These are phyloP conservation scores for Phialocephala sp. DNA, from an alignment of 2,329 filamentous ascomycete genomes.

Conservation along the genomic window DNA sequence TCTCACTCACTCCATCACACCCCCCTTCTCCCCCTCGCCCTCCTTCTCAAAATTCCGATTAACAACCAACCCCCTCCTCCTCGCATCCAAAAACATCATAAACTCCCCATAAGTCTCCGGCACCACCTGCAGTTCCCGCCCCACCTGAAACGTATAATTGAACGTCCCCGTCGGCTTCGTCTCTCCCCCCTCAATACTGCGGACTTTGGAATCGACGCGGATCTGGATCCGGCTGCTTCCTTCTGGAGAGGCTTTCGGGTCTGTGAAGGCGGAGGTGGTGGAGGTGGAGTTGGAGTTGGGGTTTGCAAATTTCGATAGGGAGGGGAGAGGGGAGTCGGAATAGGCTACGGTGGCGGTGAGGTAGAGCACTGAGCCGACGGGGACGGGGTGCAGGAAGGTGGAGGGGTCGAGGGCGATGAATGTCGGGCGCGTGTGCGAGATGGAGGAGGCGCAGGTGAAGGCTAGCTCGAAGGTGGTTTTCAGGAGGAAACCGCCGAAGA, in stretches of 20 bases:
- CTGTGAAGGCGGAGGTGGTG: not conserved
- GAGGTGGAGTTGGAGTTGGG: constrained; percentile 18
- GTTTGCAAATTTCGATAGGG: constrained; percentile 58
- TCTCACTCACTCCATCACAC: constrained; percentile 25
- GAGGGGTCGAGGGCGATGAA: constrained; percentile 74
- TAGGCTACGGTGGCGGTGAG: constrained; percentile 71
- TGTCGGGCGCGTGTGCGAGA: constrained; percentile 68
- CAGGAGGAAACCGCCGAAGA: constrained; percentile 74
- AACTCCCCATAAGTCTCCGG: constrained; percentile 52
- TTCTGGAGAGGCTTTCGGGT: constrained; percentile 43
- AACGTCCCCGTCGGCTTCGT: constrained; percentile 73
- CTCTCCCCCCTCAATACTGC: constrained; percentile 70
- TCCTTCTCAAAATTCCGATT: constrained; percentile 12
- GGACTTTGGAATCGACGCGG: constrained; percentile 70
- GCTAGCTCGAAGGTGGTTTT: constrained; percentile 75
- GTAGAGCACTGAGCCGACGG: constrained; percentile 73
- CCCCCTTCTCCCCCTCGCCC: constrained; percentile 18
- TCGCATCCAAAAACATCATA: constrained; percentile 47
- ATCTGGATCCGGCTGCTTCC: constrained; percentile 68
- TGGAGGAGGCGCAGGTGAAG: constrained; percentile 72
- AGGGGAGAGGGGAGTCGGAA: constrained; percentile 64
- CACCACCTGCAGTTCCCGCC: constrained; percentile 68
- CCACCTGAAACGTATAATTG: constrained; percentile 74
- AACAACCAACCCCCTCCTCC: constrained; percentile 38
- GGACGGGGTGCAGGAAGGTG: constrained; percentile 75